Evolutionary conservation across 2,329 filamentous ascomycete species (phyloP), one percentile per base, ranked within the genome.

Genomic region (Pseudogymnoascus sp.): DNA sequence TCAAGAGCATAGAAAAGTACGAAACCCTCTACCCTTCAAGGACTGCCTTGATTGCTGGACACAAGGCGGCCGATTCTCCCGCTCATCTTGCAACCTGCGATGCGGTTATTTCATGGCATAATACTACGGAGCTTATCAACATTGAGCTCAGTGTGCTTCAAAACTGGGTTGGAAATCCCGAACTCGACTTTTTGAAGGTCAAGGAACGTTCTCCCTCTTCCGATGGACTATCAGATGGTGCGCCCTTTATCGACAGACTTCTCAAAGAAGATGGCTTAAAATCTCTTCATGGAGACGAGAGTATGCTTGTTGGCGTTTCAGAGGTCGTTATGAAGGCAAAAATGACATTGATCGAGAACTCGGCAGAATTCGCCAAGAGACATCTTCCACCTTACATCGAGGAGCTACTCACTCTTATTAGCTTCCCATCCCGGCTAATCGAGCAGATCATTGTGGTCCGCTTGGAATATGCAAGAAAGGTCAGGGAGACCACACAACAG

Each of bases 371-470:
- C 73, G 86, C 88, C 41, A 90, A 92, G 70, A 87, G 93, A 4
- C 93, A 99, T 76, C 80, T 99, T 13, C 94, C 94, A 5, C 92
- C 92, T 0, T 97, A 97, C 72, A 95, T 99, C 63, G 94, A 99
- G 73, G 94, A 99, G 74, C 82, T 99, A 48, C 84, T 97, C 55
- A 97, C 91, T 0, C 81, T 99, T 44, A 96, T 99, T 79, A 97
- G 96, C 76, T 99, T 99, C 71, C 94, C 94, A 1, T 96, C 92
- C 1, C 88, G 94, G 7, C 82, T 99, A 36, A 94, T 99, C 41
- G 92, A 97, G 75, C 94, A 97, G 73, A 95, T 99, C 70, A 97
- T 97, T 72, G 89, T 89, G 61, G 89, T 96, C 68, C 89, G 94
- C 63, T 81, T 97, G 29, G 90, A 88, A 8, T 97, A 97, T 74